Conservation (phyloP, 306 rosid genomes). For the Spatholobus suberectus region DNA sequence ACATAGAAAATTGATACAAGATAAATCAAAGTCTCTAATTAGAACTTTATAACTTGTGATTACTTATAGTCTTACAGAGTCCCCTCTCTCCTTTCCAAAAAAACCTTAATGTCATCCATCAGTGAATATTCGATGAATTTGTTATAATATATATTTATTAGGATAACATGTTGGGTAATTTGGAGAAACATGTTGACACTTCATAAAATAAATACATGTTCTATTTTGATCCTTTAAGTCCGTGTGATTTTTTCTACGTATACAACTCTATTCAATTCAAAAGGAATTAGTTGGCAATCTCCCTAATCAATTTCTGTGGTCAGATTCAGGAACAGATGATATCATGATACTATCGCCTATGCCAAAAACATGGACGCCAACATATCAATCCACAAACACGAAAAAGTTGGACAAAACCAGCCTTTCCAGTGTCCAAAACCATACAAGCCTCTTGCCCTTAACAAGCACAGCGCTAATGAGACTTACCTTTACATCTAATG, state of each 20-base stretch:
- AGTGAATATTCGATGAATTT: neutral
- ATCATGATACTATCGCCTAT: neutral
- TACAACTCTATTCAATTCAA: conserved; percentile 7
- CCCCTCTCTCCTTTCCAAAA: conserved; percentile 9
- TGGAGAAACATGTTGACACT: neutral
- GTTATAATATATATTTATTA: neutral
- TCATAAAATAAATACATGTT: neutral
- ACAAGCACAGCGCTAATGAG: neutral
- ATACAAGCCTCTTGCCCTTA: neutral
- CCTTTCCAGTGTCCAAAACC: conserved; percentile 4
- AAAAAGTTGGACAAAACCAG: conserved; percentile 16
- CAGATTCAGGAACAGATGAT: conserved; percentile 10
- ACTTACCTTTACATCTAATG: conserved; percentile 82
- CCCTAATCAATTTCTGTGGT: conserved; percentile 4
- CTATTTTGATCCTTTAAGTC: neutral
- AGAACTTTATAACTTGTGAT: neutral
- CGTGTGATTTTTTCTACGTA: neutral
- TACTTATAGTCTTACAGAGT: neutral
- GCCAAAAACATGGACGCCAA: neutral
- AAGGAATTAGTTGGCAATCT: conserved; percentile 8
- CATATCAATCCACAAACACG: neutral
- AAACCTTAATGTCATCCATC: neutral
- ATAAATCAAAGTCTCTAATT: neutral
- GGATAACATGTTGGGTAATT: neutral
- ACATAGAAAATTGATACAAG: neutral